Evolutionary conservation across 129 eudicot species (phyloP).

Genomic region (Kitagawia praeruptora): DNA sequence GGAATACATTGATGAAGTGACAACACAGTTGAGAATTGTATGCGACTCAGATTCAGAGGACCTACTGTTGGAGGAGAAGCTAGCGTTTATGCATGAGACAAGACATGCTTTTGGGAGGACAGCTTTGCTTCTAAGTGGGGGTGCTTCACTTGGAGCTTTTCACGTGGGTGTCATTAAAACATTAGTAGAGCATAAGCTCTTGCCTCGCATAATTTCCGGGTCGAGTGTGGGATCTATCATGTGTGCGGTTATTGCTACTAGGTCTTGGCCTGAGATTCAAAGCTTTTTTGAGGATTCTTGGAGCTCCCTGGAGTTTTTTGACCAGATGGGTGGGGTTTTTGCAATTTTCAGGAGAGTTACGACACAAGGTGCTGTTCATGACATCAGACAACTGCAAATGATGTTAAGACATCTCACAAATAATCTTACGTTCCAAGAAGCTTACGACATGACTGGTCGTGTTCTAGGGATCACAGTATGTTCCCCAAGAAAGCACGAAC

Average conservation of each 20-base stretch:
- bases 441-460: constrained; percentile 94
- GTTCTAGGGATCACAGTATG: constrained; percentile 40
- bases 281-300: constrained; percentile 93
- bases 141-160: constrained; percentile 97
- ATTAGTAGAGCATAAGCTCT: constrained; percentile 77
- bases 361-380: constrained; percentile 83
- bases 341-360: constrained; percentile 66
- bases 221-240: constrained; percentile 95
- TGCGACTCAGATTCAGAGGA: constrained; percentile 92
- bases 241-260: constrained; percentile 72
- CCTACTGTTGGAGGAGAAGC: constrained; percentile 81
- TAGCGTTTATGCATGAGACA: constrained; percentile 96
- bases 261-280: constrained; percentile 97
- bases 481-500: constrained; percentile 93
- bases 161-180: constrained; percentile 96
- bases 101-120: constrained; percentile 97
- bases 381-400: constrained; percentile 77
- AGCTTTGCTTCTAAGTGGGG: constrained; percentile 90
- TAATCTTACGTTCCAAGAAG: constrained; percentile 92
- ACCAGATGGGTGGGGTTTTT: constrained; percentile 84
- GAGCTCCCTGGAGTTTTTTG: constrained; percentile 75
- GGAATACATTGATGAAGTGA: constrained; percentile 88
- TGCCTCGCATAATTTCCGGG: constrained; percentile 89
- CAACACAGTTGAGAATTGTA: constrained; percentile 78
- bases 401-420: constrained; percentile 66